Evolutionary conservation across 2,329 filamentous ascomycete species (phyloP), one percentile per base, ranked within the genome.

Genomic region (Hyphodiscus sp.): DNA sequence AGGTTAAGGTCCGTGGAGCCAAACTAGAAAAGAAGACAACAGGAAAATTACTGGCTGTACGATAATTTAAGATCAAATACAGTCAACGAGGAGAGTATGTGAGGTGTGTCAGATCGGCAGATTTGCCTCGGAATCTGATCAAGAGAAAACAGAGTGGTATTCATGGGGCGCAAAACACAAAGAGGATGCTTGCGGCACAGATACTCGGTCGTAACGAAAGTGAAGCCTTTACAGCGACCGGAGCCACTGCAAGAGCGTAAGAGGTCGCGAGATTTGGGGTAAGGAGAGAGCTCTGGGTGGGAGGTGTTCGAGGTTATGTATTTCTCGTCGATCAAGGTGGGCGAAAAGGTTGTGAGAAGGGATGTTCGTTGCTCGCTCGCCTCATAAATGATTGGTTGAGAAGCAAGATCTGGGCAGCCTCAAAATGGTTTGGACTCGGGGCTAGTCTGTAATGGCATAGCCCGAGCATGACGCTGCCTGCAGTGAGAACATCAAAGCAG

Each of bases 31-130:
- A 58, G 46, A 56, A 54, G 45, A 65, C 51, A 59, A 57, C 50
- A 58, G 56, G 58, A 61, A 54, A 58, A 60, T 44, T 33, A 56
- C 47, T 49, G 56, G 53, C 61, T 60, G 61, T 63, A 60, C 59
- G 52, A 45, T 50, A 54, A 59, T 57, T 44, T 51, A 49, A 43
- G 55, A 59, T 55, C 59, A 62, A 49, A 61, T 60, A 63, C 61
- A 63, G 60, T 43, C 52, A 57, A 59, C 56, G 61, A 59, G 55
- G 55, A 54, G 56, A 55, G 54, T 54, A 50, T 47, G 56, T 49
- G 55, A 49, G 46, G 52, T 56, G 13, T 38, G 51, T 55, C 50
- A 55, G 50, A 54, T 38, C 53, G 51, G 56, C 49, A 58, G 49
- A 54, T 56, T 26, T 41, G 56, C 53, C 51, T 55, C 49, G 51